Evolutionary conservation across 371 early-diverging fungal genomes (phyloP), one percentile per base, ranked within the genome.

Genomic region (Mucor piriformis): DNA sequence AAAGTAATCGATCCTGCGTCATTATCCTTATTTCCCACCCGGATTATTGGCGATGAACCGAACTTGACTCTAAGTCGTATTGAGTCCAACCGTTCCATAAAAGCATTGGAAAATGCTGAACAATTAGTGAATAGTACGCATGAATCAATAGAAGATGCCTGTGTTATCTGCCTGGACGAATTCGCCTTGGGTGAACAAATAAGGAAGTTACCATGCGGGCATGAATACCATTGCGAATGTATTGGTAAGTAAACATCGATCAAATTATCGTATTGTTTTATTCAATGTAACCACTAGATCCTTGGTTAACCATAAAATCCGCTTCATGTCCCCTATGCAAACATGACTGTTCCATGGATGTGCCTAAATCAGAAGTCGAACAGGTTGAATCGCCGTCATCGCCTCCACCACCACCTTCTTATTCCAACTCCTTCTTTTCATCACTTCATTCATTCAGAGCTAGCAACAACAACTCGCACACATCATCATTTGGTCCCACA

Each of bases 181-280:
- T 93, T 88, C 70, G 76, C 70, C 6, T 38, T 60, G 3, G 86
- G 84, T 15, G 91, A 91, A 23, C 56, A 64, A 23, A 63, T 94
- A 40, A 74, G 93, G 3, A 59, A 76, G 21, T 74, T 95, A 12
- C 83, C 84, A 2, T 95, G 95, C 66, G 73, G 73, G 3, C 95
- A 95, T 69, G 83, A 82, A 56, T 95, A 88, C 66, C 95, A 94
- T 58, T 73, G 81, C 20, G 88, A 87, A 44, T 95, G 96, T 71
- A 85, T 95, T 50, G 93, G 92, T 82, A 79, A 72, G 60, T 2
- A 16, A 72, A 70, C 61, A 6, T 6, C 4, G 16, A 12, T 32
- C 0, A 12, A 2, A 11, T 6, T 50, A 20, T 40, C 13, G 6
- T 38, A n/a, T 7, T 5, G 18, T 21, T 35, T 44, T 46, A 21